These are phyloP conservation scores for Boletus tomentosulus DNA, from an alignment of 768 basidiomycete genomes.

Conservation along the genomic window DNA sequence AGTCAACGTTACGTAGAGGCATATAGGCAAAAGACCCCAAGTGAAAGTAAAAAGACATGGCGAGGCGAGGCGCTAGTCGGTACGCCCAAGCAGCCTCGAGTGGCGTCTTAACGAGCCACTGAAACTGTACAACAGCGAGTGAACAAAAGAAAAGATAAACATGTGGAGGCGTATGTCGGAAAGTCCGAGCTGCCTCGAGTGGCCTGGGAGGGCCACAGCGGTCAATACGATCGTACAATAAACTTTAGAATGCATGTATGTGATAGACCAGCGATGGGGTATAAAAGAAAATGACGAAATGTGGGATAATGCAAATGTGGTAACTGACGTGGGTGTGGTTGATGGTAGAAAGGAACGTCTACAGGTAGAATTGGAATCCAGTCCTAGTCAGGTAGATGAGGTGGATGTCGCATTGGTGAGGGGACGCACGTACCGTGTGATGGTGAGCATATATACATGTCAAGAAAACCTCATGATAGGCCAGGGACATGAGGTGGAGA, in stretches of 20 bases:
- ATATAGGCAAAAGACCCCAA: not conserved
- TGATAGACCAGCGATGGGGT: slow-evolving; percentile 7
- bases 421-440: slow-evolving; percentile 14
- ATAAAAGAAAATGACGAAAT: slow-evolving; percentile 4
- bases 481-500: slow-evolving; percentile 3
- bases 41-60: not conserved
- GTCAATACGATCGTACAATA: slow-evolving; percentile 10
- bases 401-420: too few species aligned
- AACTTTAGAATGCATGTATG: slow-evolving; percentile 5
- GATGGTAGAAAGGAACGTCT: slow-evolving; percentile 18
- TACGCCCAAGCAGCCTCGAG: not conserved
- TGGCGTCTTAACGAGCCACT: not conserved
- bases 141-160: not conserved
- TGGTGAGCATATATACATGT: slow-evolving; percentile 12
- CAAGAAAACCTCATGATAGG: slow-evolving; percentile 5
- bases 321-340: slow-evolving; percentile 10
- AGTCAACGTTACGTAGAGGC: not conserved
- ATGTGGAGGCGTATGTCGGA: not conserved
- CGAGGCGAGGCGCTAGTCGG: not conserved
- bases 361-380: slow-evolving; percentile 14
- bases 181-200: slow-evolving; percentile 5
- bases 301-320: slow-evolving; percentile 14
- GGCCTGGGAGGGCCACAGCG: slow-evolving; percentile 7
- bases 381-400: slow-evolving; percentile 18
- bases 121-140: not conserved